Percentiles rank a stretch among this genome's conserved stretches.
These are phyloP conservation scores for Auricularia auricula-judae DNA, from an alignment of 768 basidiomycete genomes.

Conservation along the genomic window DNA sequence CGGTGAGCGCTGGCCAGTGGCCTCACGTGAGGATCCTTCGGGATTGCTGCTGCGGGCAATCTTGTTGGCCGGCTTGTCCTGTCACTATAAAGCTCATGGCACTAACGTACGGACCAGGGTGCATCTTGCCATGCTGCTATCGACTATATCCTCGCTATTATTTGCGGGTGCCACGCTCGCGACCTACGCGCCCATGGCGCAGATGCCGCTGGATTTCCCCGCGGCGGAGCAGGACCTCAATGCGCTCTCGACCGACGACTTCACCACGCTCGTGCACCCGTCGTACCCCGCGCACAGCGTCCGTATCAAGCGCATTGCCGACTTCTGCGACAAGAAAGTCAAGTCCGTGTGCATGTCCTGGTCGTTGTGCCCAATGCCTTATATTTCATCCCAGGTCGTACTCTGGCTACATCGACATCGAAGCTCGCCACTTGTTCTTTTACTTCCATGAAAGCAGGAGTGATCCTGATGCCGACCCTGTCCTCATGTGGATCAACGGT, in stretches of 20 bases:
- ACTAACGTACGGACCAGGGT: too few species aligned
- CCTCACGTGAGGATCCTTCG: too few species aligned
- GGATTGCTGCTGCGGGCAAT: too few species aligned
- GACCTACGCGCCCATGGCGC: neutral
- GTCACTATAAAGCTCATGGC: too few species aligned
- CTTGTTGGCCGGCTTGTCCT: too few species aligned
- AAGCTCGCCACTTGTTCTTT: slow-evolving; percentile 8
- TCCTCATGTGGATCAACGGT: slow-evolving; percentile 20
- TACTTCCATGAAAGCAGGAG: slow-evolving; percentile 18
- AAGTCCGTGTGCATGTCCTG: neutral
- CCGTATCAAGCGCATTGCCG: slow-evolving; percentile 27
- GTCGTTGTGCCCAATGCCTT: neutral
- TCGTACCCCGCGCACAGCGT: slow-evolving; percentile 19
- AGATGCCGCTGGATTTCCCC: neutral
- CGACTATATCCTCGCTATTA: too few species aligned
- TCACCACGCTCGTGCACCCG: slow-evolving; percentile 9
- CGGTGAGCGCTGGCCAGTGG: too few species aligned
- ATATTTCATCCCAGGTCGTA: slow-evolving; percentile 1
- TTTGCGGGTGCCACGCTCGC: too few species aligned
- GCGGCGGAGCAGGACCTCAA: neutral
- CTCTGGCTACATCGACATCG: slow-evolving; percentile 12
- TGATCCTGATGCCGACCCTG: slow-evolving; percentile 15
- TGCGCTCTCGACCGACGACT: slow-evolving; percentile 7
- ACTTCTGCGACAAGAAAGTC: slow-evolving; percentile 27
- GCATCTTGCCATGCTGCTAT: too few species aligned